phyloP scores from a whole-genome alignment of 1,284 basidiomycete genomes.

The Bondarzewia mesenterica region DNA sequence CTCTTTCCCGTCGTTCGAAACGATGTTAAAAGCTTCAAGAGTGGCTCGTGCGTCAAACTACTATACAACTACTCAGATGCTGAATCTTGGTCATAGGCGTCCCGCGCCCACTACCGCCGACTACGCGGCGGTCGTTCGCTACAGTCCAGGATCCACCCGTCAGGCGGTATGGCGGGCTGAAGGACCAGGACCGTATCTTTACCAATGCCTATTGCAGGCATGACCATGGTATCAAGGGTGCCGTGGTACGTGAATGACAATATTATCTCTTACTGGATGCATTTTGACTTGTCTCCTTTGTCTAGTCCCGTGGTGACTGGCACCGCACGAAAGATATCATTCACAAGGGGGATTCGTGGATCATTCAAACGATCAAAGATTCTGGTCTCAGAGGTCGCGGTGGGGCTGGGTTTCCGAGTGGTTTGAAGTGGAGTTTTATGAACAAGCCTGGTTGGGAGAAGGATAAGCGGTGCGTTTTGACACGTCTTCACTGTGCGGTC shows the following conservation, averaged over 20 bases:
- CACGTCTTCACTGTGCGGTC: background rate
- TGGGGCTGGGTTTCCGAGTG: slow-evolving; percentile 95
- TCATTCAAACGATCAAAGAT: slow-evolving; percentile 94
- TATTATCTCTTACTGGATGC: background rate
- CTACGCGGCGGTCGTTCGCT: slow-evolving; percentile 49
- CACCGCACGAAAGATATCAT: slow-evolving; percentile 95
- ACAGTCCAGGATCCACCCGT: slow-evolving; percentile 80
- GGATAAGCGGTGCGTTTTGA: slow-evolving; percentile 64
- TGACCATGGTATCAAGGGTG: slow-evolving; percentile 87
- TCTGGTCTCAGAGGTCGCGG: slow-evolving; percentile 94
- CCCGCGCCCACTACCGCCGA: background rate
- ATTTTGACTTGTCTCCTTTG: background rate
- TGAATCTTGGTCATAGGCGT: background rate
- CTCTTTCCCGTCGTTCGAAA: background rate
- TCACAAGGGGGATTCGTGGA: slow-evolving; percentile 94
- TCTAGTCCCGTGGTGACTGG: slow-evolving; percentile 91
- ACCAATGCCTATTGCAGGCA: slow-evolving; percentile 82
- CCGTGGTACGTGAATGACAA: slow-evolving; percentile 65
- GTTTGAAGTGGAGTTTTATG: slow-evolving; percentile 99
- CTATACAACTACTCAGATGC: background rate
- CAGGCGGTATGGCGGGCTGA: slow-evolving; percentile 81
- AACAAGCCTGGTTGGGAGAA: slow-evolving; percentile 99
- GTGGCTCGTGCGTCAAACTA: background rate
- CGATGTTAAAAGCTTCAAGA: slow-evolving; percentile 1
- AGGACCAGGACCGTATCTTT: slow-evolving; percentile 92